Percentiles rank a stretch among this genome's conserved stretches.
Conservation (phyloP, 163 green algal genomes). For the Prototheca stagnorum region DNA sequence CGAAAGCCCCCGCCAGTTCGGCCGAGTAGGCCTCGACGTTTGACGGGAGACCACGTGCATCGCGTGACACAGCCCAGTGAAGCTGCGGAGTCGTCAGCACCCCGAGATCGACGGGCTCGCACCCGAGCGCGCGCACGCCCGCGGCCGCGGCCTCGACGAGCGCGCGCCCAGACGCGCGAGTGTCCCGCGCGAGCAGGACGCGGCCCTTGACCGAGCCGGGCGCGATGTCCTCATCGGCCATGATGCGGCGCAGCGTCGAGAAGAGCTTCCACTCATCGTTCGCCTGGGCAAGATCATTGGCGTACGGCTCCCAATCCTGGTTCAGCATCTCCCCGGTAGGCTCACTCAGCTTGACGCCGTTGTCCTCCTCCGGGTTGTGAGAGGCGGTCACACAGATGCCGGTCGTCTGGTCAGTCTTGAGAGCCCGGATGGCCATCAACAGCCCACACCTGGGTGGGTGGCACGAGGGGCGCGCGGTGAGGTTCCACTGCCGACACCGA, state of each 20-base stretch:
- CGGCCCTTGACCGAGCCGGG: not conserved
- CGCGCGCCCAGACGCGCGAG: slow-evolving; percentile 41
- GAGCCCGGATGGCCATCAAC: slow-evolving; percentile 42
- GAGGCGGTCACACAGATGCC: slow-evolving; percentile 91
- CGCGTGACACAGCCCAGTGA: slow-evolving; percentile 48
- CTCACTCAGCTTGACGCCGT: slow-evolving; percentile 96
- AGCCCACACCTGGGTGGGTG: slow-evolving; percentile 43
- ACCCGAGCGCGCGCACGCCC: slow-evolving; percentile 45
- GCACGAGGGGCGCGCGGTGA: not conserved
- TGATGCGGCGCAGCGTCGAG: slow-evolving; percentile 9
- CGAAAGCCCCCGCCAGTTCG: slow-evolving; percentile 20
- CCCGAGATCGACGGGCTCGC: slow-evolving; percentile 17
- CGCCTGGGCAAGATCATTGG: not conserved
- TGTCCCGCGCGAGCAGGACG: slow-evolving; percentile 79
- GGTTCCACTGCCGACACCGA: not conserved
- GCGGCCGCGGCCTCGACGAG: slow-evolving; percentile 45
- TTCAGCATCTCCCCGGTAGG: slow-evolving; percentile 55
- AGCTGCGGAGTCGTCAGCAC: slow-evolving; percentile 85
- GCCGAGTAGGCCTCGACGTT: slow-evolving; percentile 21
- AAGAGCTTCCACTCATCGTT: not conserved
- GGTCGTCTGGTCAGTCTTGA: slow-evolving; percentile 28
- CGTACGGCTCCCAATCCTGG: slow-evolving; percentile 40
- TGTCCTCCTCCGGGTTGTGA: slow-evolving; percentile 90
- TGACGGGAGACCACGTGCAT: slow-evolving; percentile 4
- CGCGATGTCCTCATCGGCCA: slow-evolving; percentile 19